Base-by-base conservation (phyloP, 2,329 filamentous ascomycete genomes). In the Coniochaeta sp. region DNA sequence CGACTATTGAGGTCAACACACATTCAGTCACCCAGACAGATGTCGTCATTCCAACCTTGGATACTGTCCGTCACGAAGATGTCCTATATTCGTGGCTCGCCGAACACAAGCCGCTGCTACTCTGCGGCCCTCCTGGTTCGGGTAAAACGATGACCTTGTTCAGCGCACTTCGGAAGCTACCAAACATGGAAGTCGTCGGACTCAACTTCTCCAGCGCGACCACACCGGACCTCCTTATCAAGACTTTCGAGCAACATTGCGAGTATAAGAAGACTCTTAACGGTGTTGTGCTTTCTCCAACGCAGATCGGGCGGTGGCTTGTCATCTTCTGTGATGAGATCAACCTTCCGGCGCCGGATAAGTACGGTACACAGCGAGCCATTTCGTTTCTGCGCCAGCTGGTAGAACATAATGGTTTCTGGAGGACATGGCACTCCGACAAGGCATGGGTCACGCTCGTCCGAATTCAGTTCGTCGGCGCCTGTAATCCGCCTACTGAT, bases 111-210 rank as follows among this genome's bases (percentile, higher is more conserved):
- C 95, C 96, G 14, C 81, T 99, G 19, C 80, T 99, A 58, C 88
- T 99, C 17, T 99, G 95, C 72, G 96, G 95, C 74, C 96, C 95
- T 71, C 95, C 95, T 61, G 95, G 95, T 78, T 99, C 95, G 58
- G 95, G 95, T 81, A 99, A 99, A 80, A 99, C 95, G 4, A 99
- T 99, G 95, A 99, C 95, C 12, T 80, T 99, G 14, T 99, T 99
- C 79, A 97, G 93, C 72, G 95, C 95, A 36, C 85, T 99, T 59
- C 89, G 95, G 65, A 99, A 99, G 75, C 81, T 99, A 61, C 93
- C 93, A 3, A 97, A 97, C 72, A 97, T 99, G 93, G 95, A 99
- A 75, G 92, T 97, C 61, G 96, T 99, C 34, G 95, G 95, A 56
- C 90, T 99, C 72, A 99, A 99, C 76, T 99, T 99, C 74, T 99